Conservation (phyloP, 805 yeast genomes). For the Starmerella roubikii region DNA sequence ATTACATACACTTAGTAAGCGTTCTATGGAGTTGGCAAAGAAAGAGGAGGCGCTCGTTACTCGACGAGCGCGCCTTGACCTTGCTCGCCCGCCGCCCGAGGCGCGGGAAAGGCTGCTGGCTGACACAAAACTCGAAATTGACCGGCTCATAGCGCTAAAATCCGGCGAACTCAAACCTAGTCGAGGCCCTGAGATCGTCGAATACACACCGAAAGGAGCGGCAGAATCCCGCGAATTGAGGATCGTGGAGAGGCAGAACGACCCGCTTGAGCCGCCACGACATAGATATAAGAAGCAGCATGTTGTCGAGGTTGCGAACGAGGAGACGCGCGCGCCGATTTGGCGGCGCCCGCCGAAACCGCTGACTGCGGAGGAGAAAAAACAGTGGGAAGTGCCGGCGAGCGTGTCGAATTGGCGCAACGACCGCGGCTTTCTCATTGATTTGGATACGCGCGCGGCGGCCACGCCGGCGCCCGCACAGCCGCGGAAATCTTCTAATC, state of each 20-base stretch:
- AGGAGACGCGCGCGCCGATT: conserved; percentile 33
- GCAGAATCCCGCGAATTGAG: conserved; percentile 32
- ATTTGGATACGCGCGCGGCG: conserved; percentile 63
- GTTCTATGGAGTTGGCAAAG: neutral
- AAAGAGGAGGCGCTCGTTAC: conserved; percentile 22
- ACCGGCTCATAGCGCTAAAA: conserved; percentile 31
- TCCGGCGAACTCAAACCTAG: neutral
- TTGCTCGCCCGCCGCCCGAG: conserved; percentile 10
- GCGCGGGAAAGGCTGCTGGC: conserved; percentile 33
- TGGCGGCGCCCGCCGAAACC: conserved; percentile 36
- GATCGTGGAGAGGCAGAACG: conserved; percentile 53
- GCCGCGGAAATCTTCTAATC: conserved; percentile 28
- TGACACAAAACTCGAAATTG: conserved; percentile 45
- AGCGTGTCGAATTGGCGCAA: conserved; percentile 94
- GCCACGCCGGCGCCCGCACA: conserved; percentile 30
- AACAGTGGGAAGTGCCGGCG: conserved; percentile 77
- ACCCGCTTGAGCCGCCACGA: conserved; percentile 78
- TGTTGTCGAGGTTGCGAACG: conserved; percentile 1
- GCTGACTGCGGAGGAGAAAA: conserved; percentile 57
- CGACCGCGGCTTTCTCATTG: conserved; percentile 75
- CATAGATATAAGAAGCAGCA: conserved; percentile 39
- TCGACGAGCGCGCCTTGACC: conserved; percentile 27
- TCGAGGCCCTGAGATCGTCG: conserved; percentile 27
- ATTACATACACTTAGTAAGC: neutral
- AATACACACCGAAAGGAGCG: conserved; percentile 32